These are phyloP conservation scores for Excoecaria agallocha DNA, from an alignment of 345 rosid species.

Conservation along the genomic window DNA sequence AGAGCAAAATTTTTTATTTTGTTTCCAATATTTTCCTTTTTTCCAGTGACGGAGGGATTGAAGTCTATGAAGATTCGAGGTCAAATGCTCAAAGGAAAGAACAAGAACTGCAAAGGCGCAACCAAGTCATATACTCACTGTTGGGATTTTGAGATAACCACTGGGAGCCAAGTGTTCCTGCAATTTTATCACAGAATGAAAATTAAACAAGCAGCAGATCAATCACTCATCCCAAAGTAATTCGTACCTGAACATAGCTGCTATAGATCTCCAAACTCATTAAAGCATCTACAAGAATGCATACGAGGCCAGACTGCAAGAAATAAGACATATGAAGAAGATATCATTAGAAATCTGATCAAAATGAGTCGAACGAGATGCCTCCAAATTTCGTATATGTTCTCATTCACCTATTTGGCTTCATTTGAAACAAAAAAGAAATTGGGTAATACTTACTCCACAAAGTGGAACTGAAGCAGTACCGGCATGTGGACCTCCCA, in stretches of 20 bases:
- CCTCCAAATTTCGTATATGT: background rate
- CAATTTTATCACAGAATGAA: conserved; percentile 29
- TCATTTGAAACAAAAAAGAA: background rate
- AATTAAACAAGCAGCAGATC: background rate
- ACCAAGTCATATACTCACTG: conserved; percentile 44
- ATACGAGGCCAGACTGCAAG: conserved; percentile 51
- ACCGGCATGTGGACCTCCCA: conserved; percentile 87
- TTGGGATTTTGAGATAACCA: conserved; percentile 72
- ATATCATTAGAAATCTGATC: background rate
- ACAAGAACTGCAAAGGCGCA: background rate
- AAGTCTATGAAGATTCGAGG: background rate
- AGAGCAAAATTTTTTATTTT: background rate
- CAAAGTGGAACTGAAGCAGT: conserved; percentile 82
- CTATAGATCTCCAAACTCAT: conserved; percentile 65
- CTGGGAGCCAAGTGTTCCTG: conserved; percentile 95
- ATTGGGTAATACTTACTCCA: conserved; percentile 47
- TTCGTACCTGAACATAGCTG: conserved; percentile 60
- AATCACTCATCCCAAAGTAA: background rate
- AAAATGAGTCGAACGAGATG: background rate
- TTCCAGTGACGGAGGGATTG: background rate
- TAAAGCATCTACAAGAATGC: conserved; percentile 60
- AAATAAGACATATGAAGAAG: conserved; percentile 13
- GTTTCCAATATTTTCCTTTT: background rate
- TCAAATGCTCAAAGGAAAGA: background rate
- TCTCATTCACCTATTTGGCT: conserved; percentile 5